A percentile compares a stretch with the other conserved stretches of the same genome.
These are phyloP conservation scores for Lactifluus rugatus DNA, from an alignment of 768 basidiomycete genomes.

Conservation along the genomic window DNA sequence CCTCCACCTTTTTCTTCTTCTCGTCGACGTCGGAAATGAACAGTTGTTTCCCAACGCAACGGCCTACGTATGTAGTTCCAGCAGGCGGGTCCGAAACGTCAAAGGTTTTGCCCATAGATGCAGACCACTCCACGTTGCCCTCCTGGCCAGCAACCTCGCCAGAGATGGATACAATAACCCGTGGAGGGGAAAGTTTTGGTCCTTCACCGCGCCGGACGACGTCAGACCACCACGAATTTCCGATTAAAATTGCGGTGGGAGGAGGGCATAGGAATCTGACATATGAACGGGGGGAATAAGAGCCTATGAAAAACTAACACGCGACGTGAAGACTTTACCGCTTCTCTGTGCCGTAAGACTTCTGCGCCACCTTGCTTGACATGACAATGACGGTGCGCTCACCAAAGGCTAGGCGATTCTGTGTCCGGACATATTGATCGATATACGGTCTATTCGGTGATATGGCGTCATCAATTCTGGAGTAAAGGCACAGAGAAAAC, in stretches of 20 bases:
- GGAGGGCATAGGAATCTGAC: constrained; percentile 82
- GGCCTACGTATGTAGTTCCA: constrained; percentile 83
- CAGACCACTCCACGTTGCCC: constrained; percentile 80
- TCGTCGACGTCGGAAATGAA: constrained; percentile 94
- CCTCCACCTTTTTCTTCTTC: constrained; percentile 92
- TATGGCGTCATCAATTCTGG: constrained; percentile 4
- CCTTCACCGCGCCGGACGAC: constrained; percentile 65
- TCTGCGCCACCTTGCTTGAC: constrained; percentile 97
- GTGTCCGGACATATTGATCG: constrained; percentile 75
- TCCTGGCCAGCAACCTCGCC: constrained; percentile 82
- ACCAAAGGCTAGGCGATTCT: constrained; percentile 81
- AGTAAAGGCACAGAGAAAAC: not conserved
- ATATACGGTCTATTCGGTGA: constrained; percentile 52
- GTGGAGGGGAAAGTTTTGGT: constrained; percentile 64
- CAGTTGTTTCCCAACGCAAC: constrained; percentile 88
- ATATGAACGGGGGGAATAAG: constrained; percentile 19
- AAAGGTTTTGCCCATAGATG: constrained; percentile 73
- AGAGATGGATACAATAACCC: constrained; percentile 85
- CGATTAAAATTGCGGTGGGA: constrained; percentile 89
- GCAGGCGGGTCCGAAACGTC: constrained; percentile 70
- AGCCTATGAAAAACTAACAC: not conserved
- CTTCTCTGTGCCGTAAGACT: constrained; percentile 94
- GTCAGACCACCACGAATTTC: constrained; percentile 91
- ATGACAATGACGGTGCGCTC: constrained; percentile 93
- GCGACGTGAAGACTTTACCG: constrained; percentile 40